These are phyloP conservation scores for Apostasia ramifera DNA, from an alignment of 106 monocot species.

Conservation along the genomic window DNA sequence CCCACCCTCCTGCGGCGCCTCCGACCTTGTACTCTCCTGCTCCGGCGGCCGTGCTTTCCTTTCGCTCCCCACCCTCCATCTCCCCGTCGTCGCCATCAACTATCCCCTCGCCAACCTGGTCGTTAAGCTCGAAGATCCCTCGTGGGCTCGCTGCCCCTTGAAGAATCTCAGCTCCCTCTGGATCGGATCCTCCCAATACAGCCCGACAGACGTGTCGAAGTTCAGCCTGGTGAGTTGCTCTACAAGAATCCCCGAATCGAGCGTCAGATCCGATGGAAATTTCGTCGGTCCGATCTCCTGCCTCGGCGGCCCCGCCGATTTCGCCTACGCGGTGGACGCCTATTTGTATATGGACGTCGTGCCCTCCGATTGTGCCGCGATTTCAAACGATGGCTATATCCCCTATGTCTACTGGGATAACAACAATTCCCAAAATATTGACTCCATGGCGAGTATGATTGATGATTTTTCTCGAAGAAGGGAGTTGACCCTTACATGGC, in stretches of 20 bases:
- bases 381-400: background rate
- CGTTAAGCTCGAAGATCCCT: background rate
- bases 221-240: slow-evolving; percentile 7
- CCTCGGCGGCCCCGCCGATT: slow-evolving; percentile 2
- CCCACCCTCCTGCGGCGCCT: background rate
- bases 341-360: slow-evolving; percentile 2
- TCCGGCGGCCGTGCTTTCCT: slow-evolving; percentile 8
- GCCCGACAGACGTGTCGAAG: no score
- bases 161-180: background rate
- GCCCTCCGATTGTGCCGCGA: background rate
- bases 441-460: background rate
- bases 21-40: slow-evolving; percentile 1
- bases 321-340: slow-evolving; percentile 1
- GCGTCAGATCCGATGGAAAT: no score
- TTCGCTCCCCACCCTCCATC: background rate
- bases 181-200: background rate
- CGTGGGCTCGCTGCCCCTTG: slow-evolving; percentile 10
- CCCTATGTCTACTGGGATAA: background rate
- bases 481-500: slow-evolving; percentile 1
- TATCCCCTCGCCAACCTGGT: background rate
- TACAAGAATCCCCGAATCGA: background rate
- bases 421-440: no score
- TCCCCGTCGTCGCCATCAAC: slow-evolving; percentile 3
- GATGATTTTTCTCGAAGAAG: background rate
- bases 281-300: slow-evolving; percentile 6